These are phyloP conservation scores for Centaurea solstitialis DNA, from an alignment of 129 eudicot species.

Conservation along the genomic window DNA sequence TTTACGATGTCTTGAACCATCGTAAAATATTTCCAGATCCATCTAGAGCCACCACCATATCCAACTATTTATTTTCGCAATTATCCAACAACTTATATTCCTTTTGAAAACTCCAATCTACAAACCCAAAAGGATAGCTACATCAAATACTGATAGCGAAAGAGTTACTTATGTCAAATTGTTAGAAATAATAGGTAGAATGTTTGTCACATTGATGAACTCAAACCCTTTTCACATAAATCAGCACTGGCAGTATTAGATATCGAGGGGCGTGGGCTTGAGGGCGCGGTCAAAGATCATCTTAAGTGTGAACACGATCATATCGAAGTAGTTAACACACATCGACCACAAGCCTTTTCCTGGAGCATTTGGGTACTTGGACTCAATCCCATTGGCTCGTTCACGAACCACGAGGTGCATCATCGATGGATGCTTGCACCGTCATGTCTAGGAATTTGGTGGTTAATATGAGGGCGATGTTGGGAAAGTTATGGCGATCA, in stretches of 20 bases:
- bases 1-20: too few relatives aligned
- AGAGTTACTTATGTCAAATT: too few relatives aligned
- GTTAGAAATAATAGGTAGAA: too few relatives aligned
- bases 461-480: not conserved
- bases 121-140: too few relatives aligned
- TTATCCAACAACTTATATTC: too few relatives aligned
- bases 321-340: conserved; percentile 28
- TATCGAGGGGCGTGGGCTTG: conserved; percentile 8
- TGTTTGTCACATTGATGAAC: too few relatives aligned
- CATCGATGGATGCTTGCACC: conserved; percentile 11
- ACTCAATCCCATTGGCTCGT: conserved; percentile 17
- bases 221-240: not conserved
- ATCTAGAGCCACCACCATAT: too few relatives aligned
- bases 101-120: too few relatives aligned
- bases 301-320: conserved; percentile 22
- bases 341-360: conserved; percentile 33
- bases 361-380: conserved; percentile 14
- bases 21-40: too few relatives aligned
- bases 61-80: too few relatives aligned
- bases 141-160: too few relatives aligned
- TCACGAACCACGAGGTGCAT: not conserved
- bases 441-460: conserved; percentile 18
- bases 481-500: too few relatives aligned
- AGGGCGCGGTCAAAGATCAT: conserved; percentile 15
- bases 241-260: conserved; percentile 28